Base-by-base conservation (phyloP, 1,284 basidiomycete genomes). In the Gymnopus androsaceus region DNA sequence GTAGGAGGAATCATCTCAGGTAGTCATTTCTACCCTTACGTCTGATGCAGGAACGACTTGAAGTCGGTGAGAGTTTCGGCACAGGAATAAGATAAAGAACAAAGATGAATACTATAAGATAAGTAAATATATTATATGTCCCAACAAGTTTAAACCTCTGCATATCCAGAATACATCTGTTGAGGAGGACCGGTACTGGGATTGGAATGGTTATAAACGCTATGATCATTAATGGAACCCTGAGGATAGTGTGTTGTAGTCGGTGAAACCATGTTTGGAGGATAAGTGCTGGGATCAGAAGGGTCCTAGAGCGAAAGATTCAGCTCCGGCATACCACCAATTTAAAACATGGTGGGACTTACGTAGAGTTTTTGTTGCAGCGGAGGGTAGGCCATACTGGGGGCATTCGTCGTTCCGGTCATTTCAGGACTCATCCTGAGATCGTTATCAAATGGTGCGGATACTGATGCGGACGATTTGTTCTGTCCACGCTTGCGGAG, bases 221-320 rank as follows among this genome's bases (percentile, higher is more conserved):
- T 25, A 30, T 51, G 19, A 14, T 23, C 45, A 42, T 40, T 17
- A 15, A 36, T 23, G 12, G 40, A 49, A 37, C 17, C n/a, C 3
- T 44, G 40, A 8, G 48, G 47, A 23, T 40, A 53, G 31, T 44
- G 47, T 28, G 48, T 38, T 15, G 48, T 25, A 17, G 30, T 47
- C 11, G 52, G 50, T 21, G 44, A 37, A 17, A 37, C 17, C 23
- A 44, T 41, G 14, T 50, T 45, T 21, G 69, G 56, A 46, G 77
- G 76, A 64, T 70, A 78, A 14, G 77, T 79, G 40, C 68, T 72
- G 9, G 77, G 76, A 63, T 78, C 75, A 47, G 73, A 70, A 42
- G 76, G 75, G 56, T 77, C 66, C 77, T 79, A 51, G 25, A 31
- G 15, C 23, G 59, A 40, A 61, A 57, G 34, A 27, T 34, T 33